Evolutionary conservation across 2,329 filamentous ascomycete species (phyloP), one percentile per base, ranked within the genome.

Genomic region (Colletotrichum orchidophilum): DNA sequence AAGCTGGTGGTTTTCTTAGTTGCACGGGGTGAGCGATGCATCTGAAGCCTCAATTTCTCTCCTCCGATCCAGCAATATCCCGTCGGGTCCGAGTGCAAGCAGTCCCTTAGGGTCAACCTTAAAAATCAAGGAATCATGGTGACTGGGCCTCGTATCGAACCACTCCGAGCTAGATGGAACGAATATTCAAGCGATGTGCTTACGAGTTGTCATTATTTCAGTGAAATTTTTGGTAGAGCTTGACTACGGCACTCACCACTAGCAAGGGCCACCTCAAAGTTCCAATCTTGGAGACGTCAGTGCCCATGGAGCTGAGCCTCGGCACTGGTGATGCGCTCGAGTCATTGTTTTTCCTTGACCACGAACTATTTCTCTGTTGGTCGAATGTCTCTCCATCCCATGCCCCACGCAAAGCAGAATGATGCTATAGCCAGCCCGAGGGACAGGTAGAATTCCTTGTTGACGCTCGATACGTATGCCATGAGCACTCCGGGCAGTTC

Each of bases 381-480:
- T 50, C 84, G 81, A 33, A 87, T 78, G 71, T 84, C 82, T 24
- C 80, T 81, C 80, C 83, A 86, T 1, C 86, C 86, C 74, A 87
- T 80, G 0, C 84, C 85, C 74, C 81, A 83, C 1, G 79, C 76
- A 6, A 80, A 77, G 1, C 83, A 33, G 24, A 86, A 81, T 64
- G 77, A 75, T 6, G 63, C 74, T 31, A 74, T 75, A 4, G 78
- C 76, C 15, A 80, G 66, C 0, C 77, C 81, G 1, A 80, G 75
- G 12, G 79, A 77, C 24, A 76, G 71, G 52, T 77, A 76, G 60
- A 81, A 80, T 0, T 76, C 76, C 6, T 73, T 70, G 26, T 76
- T 71, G 0, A 83, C 75, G 9, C 79, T 79, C 13, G 78, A 78
- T 1, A 79, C 76, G 69, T 87, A 87, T 1, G 84, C 82, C 5